Evolutionary conservation across 2,329 filamentous ascomycete species (phyloP), one percentile per base, ranked within the genome.

Genomic region (Magnaporthiopsis incrustans): DNA sequence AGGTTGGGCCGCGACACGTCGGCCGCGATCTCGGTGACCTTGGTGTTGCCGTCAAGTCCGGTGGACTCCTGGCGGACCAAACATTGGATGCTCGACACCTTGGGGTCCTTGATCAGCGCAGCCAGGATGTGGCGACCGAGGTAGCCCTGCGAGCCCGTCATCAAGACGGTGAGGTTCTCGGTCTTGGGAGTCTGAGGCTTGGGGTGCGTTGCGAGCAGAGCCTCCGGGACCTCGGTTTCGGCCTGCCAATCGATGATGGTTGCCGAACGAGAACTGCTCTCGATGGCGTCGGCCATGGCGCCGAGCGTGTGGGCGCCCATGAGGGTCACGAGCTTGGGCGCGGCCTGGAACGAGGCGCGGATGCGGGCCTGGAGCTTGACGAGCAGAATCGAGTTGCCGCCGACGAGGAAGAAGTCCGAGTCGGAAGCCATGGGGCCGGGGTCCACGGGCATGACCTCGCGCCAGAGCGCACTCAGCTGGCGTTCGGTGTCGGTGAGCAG

Each of bases 121-220:
- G 66, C 63, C 0, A 83, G 70, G 30, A 84, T 65, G n/a, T 74
- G 65, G 3, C 68, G 60, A 1, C 75, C 78, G 0, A 84, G 70
- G 61, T 78, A 80, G 1, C 76, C 77, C 1, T 74, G 75, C 1
- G 75, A 71, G 3, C 78, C 78, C 0, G 77, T 80, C 1, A 74
- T 56, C 0, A 80, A 62, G 4, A 79, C 67, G 15, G 71, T 64
- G 3, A 35, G 63, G 35, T 62, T 26, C 60, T 59, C 22, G 6
- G 22, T 26, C 22, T 22, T 26, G 22, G 53, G 53, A 4, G 53
- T 8, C 8, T 7, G 22, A 8, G 33, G 33, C 33, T 12, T 35
- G 10, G 33, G 33, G 7, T 11, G 6, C 7, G 33, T 35, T 12
- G 33, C 33, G 10, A 35, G 33, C 22, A 22, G 6, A 2, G 12